Evolutionary conservation across 1,284 basidiomycete genomes (phyloP), one percentile per base, ranked within the genome.

Genomic region (Phlebopus sp.): DNA sequence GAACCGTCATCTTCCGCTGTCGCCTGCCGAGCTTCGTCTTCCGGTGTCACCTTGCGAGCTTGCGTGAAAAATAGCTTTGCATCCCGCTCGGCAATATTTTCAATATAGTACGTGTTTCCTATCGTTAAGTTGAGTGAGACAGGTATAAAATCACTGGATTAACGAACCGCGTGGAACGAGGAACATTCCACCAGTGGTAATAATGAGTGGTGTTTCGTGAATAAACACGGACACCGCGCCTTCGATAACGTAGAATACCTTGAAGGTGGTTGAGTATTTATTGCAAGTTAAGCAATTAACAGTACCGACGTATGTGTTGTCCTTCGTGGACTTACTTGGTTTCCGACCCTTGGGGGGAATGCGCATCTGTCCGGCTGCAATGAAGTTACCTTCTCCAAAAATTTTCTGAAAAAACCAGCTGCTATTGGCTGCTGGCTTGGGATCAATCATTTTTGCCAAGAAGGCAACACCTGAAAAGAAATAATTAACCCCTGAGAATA

Each of bases 61-160:
- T 98, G 97, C 0, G 93, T 86, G 69, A 99, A 99, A 73, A 96
- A 96, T 7, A 99, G 69, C 59, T 81, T 83, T 10, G 87, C 89
- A 42, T 89, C 84, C 25, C 90, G 80, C 37, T 87, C 77, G 15
- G 81, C 82, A 18, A 96, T 84, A 67, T 98, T 98, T 60, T 88
- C 79, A 63, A 99, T 91, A 46, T 81, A 81, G 67, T 99, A 99
- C 6, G 79, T 79, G 67, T 99, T 99, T 23, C 92, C 93, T 90
- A 59, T 11, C 17, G 23, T 21, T 7, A 43, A 23, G 4, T 18
- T 38, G 13, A 53, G 23, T 44, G 29, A 49, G 31, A 43, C 37
- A 32, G 36, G 23, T 10, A 35, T 15, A 29, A 17, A 19, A 30
- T 18, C 9, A 11, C 15, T 36, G 27, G n/a, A 36, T 15, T 10